Base-by-base conservation (phyloP, 1,139 yeast genomes). In the Diutina siamensis region DNA sequence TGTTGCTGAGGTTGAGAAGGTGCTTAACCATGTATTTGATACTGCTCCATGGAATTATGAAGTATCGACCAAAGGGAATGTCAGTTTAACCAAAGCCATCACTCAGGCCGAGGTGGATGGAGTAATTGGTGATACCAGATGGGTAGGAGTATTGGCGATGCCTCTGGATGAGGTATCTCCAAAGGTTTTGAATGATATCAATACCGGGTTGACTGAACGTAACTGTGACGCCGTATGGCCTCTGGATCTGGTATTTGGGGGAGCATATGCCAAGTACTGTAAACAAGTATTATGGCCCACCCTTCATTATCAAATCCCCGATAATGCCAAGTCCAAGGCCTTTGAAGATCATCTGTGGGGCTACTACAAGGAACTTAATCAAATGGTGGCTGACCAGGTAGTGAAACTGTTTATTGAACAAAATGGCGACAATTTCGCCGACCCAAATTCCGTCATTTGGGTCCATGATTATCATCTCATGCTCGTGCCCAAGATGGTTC, bases 261-360 rank as follows among this genome's bases (percentile, higher is more conserved):
- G 97, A 19, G 95, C 88, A 56, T 92, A 92, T 62, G 77, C 78
- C 49, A 85, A 87, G 44, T 92, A 83, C 59, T 89, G 97, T 60
- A 92, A 92, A 60, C 94, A 88, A 57, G 85, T 92, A 42, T 68
- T 92, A 51, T 92, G 98, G 97, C 98, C 98, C 25, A 86, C 97
- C 2, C 71, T 94, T 52, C 98, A 92, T 59, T 94, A 92, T 59
- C 96, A 92, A 61, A 87, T 89, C 41, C 98, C 98, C 0, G 97
- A 92, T 61, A 82, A 88, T 56, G 95, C 97, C 45, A 86, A 84
- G 55, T 82, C 95, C 1, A 88, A 88, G 61, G 95, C 95, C 0
- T 92, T 89, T 61, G 96, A 89, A 61, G 97, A 87, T 52, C 94
- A 88, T 59, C 85, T 96, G 0, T 92, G 97, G 96, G 79, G 79